Conservation (phyloP, 257 asterid genomes). For the Solanum neorickii region DNA sequence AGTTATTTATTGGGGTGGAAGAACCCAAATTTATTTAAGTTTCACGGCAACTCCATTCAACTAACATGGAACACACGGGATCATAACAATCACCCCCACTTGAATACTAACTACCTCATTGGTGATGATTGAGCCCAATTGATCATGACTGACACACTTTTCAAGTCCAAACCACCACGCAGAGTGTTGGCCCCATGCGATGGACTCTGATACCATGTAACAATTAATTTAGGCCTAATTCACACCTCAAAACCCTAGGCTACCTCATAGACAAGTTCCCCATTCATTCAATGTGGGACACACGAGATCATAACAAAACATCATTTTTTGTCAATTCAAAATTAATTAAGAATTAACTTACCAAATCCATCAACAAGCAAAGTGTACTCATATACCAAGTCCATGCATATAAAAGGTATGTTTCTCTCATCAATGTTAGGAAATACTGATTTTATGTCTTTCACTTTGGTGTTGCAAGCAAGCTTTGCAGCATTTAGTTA, state of each 20-base stretch:
- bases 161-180: too few species aligned
- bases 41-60: too few species aligned
- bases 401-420: conserved; percentile 38
- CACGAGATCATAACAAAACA: not conserved
- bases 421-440: conserved; percentile 7
- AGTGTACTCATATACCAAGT: conserved; percentile 37
- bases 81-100: not conserved
- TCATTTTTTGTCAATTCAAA: too few species aligned
- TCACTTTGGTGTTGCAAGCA: conserved; percentile 22
- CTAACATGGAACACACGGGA: not conserved
- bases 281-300: not conserved
- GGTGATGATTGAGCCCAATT: too few species aligned
- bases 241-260: not conserved
- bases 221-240: too few species aligned
- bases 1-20: too few species aligned
- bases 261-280: not conserved
- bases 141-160: too few species aligned
- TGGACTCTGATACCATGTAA: too few species aligned
- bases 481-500: conserved; percentile 24
- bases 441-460: conserved; percentile 1
- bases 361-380: conserved; percentile 44
- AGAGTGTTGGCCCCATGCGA: too few species aligned
- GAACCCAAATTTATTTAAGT: too few species aligned
- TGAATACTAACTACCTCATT: too few species aligned
- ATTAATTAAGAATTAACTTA: not conserved